Percentiles rank a stretch among this genome's conserved stretches.
phyloP scores from a whole-genome alignment of 306 rosid species.

The Casuarina equisetifolia region DNA sequence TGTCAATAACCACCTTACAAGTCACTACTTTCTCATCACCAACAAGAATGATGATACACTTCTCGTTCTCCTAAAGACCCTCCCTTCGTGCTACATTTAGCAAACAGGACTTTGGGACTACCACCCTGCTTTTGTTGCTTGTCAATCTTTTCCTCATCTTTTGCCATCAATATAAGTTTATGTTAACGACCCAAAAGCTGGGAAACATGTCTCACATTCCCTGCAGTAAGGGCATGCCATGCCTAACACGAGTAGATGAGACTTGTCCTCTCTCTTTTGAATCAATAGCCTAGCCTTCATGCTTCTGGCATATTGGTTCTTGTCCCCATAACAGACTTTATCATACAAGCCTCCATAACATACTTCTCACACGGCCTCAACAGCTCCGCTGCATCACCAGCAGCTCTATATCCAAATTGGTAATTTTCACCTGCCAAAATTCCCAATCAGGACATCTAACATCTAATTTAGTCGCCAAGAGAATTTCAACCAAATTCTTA shows the following conservation, averaged over 20 bases:
- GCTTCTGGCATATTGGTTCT: slow-evolving; percentile 37
- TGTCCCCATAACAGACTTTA: slow-evolving; percentile 93
- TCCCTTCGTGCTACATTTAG: too few relatives aligned
- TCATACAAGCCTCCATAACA: slow-evolving; percentile 72
- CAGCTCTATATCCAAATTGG: slow-evolving; percentile 93
- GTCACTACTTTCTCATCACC: too few relatives aligned
- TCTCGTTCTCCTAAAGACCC: too few relatives aligned
- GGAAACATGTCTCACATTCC: too few relatives aligned
- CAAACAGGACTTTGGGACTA: too few relatives aligned
- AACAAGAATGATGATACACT: too few relatives aligned
- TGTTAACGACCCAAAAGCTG: too few relatives aligned
- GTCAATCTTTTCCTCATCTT: too few relatives aligned
- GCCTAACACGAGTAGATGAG: slow-evolving; percentile 86
- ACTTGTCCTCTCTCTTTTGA: slow-evolving; percentile 88
- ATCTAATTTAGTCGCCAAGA: slow-evolving; percentile 25
- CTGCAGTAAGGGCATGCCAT: slow-evolving; percentile 72
- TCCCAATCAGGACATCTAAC: slow-evolving; percentile 23
- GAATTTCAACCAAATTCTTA: neutral
- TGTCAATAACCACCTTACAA: too few relatives aligned
- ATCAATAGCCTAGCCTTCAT: slow-evolving; percentile 33
- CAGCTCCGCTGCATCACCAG: slow-evolving; percentile 76
- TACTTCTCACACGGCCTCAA: slow-evolving; percentile 75
- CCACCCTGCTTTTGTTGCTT: too few relatives aligned
- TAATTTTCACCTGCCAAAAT: slow-evolving; percentile 82
- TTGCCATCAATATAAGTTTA: too few relatives aligned